A percentile compares a stretch with the other conserved stretches of the same genome.
phyloP scores from a whole-genome alignment of 768 basidiomycete genomes.

The Collybia sordida region DNA sequence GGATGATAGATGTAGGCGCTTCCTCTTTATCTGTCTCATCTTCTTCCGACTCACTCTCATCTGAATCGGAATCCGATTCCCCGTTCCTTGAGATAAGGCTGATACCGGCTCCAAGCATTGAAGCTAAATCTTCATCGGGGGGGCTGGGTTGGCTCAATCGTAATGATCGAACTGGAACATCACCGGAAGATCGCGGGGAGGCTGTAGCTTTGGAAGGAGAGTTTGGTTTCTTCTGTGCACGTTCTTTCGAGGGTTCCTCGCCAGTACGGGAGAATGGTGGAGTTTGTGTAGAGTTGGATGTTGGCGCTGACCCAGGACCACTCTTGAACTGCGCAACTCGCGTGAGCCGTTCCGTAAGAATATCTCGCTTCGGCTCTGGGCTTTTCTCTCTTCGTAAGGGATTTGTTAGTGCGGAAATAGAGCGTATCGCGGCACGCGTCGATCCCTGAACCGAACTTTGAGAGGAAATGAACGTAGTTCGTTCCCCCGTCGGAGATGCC shows the following conservation, averaged over 20 bases:
- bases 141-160: conserved; percentile 21
- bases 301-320: conserved; percentile 1
- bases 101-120: conserved; percentile 41
- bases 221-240: neutral
- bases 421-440: conserved; percentile 2
- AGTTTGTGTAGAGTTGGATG: conserved; percentile 4
- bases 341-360: conserved; percentile 40
- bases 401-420: conserved; percentile 3
- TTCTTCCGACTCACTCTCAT: conserved; percentile 23
- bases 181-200: neutral
- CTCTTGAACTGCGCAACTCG: conserved; percentile 31
- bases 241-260: too few species aligned
- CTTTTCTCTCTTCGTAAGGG: conserved; percentile 1
- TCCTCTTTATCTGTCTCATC: conserved; percentile 7
- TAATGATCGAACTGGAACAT: neutral
- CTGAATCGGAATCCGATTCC: conserved; percentile 23
- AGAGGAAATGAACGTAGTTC: conserved; percentile 5
- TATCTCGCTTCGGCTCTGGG: conserved; percentile 14
- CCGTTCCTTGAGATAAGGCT: conserved; percentile 39
- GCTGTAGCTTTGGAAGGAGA: neutral
- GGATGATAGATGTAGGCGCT: conserved; percentile 38
- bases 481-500: conserved; percentile 28
- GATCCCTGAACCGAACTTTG: neutral
- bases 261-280: neutral
- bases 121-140: conserved; percentile 40